Percentiles rank a stretch among this genome's conserved stretches.
These are phyloP conservation scores for Tetracladium maxilliforme DNA, from an alignment of 2,329 filamentous ascomycete species.

Conservation along the genomic window DNA sequence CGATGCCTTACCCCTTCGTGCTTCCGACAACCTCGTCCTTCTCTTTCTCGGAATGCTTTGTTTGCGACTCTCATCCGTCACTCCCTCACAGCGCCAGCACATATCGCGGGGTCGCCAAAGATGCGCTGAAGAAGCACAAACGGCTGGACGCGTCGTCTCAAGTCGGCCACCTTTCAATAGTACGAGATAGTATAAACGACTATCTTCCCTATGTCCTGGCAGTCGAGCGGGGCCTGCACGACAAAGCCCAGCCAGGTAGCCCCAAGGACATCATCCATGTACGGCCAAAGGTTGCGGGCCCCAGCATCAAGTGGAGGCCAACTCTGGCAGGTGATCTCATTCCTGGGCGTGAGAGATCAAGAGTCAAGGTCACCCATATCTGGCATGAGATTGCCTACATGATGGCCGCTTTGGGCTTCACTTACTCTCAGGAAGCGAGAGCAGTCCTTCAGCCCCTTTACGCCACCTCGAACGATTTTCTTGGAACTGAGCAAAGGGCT, in stretches of 20 bases:
- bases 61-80: slow-evolving; percentile 74
- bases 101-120: slow-evolving; percentile 67
- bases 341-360: slow-evolving; percentile 46
- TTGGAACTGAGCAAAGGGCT: slow-evolving; percentile 50
- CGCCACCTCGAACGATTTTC: slow-evolving; percentile 43
- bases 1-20: slow-evolving; percentile 80
- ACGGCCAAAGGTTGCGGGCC: slow-evolving; percentile 39
- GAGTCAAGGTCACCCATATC: slow-evolving; percentile 58
- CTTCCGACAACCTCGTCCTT: slow-evolving; percentile 84
- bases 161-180: slow-evolving; percentile 50
- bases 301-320: slow-evolving; percentile 70
- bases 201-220: slow-evolving; percentile 79
- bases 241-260: slow-evolving; percentile 37
- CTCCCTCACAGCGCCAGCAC: slow-evolving; percentile 72
- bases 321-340: slow-evolving; percentile 54
- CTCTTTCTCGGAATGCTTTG: slow-evolving; percentile 64
- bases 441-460: slow-evolving; percentile 61
- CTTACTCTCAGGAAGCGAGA: slow-evolving; percentile 59
- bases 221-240: slow-evolving; percentile 57
- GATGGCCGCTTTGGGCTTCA: slow-evolving; percentile 62
- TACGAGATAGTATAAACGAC: slow-evolving; percentile 54
- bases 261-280: slow-evolving; percentile 54
- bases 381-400: slow-evolving; percentile 76
- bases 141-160: slow-evolving; percentile 61
- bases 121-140: slow-evolving; percentile 80